Conservation (phyloP, 148 eudicot genomes). For the Salicornia ramosissima region DNA sequence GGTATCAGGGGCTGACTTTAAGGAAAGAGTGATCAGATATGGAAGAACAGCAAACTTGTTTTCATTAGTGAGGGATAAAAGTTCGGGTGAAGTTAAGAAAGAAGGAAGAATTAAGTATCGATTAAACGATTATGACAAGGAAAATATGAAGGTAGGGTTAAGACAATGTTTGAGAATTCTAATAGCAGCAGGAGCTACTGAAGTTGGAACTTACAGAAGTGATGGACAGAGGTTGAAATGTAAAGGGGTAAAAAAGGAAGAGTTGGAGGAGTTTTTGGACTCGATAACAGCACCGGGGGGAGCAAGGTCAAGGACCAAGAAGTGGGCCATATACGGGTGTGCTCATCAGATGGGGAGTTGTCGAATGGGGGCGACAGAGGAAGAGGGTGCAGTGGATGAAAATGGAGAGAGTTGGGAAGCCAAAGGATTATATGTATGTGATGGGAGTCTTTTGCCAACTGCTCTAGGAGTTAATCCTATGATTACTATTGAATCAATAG, state of each 20-base stretch:
- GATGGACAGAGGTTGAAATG: conserved; percentile 80
- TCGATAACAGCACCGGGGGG: conserved; percentile 52
- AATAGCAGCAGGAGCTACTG: conserved; percentile 71
- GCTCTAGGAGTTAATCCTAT: conserved; percentile 91
- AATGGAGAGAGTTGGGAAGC: conserved; percentile 95
- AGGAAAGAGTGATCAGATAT: conserved; percentile 54
- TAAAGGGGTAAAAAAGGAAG: conserved; percentile 42
- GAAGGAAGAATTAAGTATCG: conserved; percentile 49
- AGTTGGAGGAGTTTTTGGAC: conserved; percentile 75
- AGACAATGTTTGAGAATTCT: conserved; percentile 59
- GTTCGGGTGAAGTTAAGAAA: conserved; percentile 57
- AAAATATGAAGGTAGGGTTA: conserved; percentile 57
- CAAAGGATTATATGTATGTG: conserved; percentile 67
- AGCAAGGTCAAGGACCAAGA: conserved; percentile 42
- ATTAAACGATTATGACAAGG: conserved; percentile 41
- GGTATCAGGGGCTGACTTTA: conserved; percentile 71
- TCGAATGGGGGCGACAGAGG: conserved; percentile 58
- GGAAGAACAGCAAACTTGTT: conserved; percentile 63
- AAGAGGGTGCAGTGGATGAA: conserved; percentile 75
- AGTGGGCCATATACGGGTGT: conserved; percentile 60
- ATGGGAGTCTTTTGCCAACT: conserved; percentile 77
- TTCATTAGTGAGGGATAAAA: conserved; percentile 48
- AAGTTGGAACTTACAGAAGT: conserved; percentile 79
- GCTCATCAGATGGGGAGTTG: conserved; percentile 98
- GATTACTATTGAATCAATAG: conserved; percentile 82